A percentile compares a stretch with the other conserved stretches of the same genome.
Evolutionary conservation across 371 early-diverging fungal species (phyloP).

Genomic region (Saksenaea oblongispora): DNA sequence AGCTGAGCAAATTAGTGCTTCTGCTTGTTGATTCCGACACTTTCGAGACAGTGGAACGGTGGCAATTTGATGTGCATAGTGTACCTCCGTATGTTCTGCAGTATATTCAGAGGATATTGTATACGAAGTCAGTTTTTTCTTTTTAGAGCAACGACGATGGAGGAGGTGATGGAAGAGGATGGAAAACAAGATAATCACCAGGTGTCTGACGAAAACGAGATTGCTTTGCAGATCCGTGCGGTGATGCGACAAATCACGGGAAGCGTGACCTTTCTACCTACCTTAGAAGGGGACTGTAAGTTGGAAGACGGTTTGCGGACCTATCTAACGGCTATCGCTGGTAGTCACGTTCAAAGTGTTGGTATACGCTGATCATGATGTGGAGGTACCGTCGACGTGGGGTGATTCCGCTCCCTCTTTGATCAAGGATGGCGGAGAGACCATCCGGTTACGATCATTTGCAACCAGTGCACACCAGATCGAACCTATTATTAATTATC

Average conservation of each 20-base stretch:
- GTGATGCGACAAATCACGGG: constrained; percentile 91
- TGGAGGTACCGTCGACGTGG: constrained; percentile 87
- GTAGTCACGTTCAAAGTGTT: constrained; percentile 79
- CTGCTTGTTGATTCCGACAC: constrained; percentile 82
- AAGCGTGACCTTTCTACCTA: constrained; percentile 87
- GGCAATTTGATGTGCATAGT: constrained; percentile 88
- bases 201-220: constrained; percentile 40
- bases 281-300: constrained; percentile 85
- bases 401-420: constrained; percentile 77
- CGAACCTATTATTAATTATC: constrained; percentile 85
- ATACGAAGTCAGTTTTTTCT: constrained; percentile 13
- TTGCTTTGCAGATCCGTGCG: constrained; percentile 70
- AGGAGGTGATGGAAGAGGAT: constrained; percentile 8
- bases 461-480: constrained; percentile 83
- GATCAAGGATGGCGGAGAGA: constrained; percentile 80
- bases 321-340: neutral
- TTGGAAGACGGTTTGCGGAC: neutral
- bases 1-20: constrained; percentile 81
- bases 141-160: constrained; percentile 17
- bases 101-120: neutral
- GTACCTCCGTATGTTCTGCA: neutral
- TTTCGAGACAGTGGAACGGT: constrained; percentile 83
- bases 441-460: constrained; percentile 80
- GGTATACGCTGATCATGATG: constrained; percentile 86
- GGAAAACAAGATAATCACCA: constrained; percentile 45